Percentiles rank a stretch among this genome's conserved stretches.
Conservation (phyloP, 2,329 filamentous ascomycete genomes). For the Trematosphaeria pertusa region DNA sequence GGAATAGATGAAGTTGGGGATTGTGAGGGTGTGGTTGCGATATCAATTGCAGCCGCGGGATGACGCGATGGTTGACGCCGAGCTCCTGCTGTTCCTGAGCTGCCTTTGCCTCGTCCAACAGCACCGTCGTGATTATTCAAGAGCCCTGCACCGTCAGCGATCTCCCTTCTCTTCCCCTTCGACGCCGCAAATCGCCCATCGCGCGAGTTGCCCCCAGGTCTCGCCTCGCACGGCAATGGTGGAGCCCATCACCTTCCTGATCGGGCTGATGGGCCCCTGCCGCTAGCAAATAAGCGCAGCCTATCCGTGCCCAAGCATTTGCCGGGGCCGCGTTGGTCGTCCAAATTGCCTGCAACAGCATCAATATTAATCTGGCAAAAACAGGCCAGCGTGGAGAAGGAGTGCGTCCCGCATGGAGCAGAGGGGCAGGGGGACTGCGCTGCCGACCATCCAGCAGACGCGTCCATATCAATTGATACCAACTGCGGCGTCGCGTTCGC, state of each 20-base stretch:
- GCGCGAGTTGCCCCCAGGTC: too few relatives aligned
- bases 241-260: conserved; percentile 8
- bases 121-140: too few relatives aligned
- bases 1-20: too few relatives aligned
- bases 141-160: too few relatives aligned
- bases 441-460: conserved; percentile 3
- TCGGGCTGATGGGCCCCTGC: background rate
- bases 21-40: too few relatives aligned
- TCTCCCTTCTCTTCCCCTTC: too few relatives aligned
- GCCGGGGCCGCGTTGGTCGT: conserved; percentile 4
- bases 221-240: too few relatives aligned
- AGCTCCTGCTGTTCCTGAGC: too few relatives aligned
- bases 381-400: background rate
- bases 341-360: background rate
- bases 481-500: background rate
- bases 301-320: conserved; percentile 3
- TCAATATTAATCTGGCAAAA: conserved; percentile 3
- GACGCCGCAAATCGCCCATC: too few relatives aligned
- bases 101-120: too few relatives aligned
- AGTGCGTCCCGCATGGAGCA: background rate
- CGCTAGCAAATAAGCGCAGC: conserved; percentile 1
- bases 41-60: too few relatives aligned
- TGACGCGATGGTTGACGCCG: too few relatives aligned
- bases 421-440: background rate
- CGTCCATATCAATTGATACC: background rate